Evolutionary conservation across 2,329 filamentous ascomycete species (phyloP), one percentile per base, ranked within the genome.

Genomic region (Penicillium sp.): DNA sequence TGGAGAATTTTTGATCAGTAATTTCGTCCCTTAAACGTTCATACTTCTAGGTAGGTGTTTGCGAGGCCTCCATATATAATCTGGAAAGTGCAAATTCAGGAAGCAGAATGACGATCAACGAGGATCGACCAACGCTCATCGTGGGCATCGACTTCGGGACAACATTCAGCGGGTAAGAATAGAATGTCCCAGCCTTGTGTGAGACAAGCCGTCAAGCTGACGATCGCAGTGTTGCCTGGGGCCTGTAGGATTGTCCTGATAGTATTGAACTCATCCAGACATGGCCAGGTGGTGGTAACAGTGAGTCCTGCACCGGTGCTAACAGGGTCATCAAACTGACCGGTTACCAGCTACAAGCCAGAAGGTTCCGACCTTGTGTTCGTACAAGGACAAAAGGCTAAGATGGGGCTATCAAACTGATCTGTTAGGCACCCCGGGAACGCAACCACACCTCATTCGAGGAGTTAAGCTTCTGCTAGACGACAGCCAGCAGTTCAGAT

Each of bases 131-230:
- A 5, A 42, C 33, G 14, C 25, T 65, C 8, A 48, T 64, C 19
- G 53, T 67, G 11, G 63, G 60, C 1, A 35, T 66, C 18, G 64
- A 67, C 39, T 67, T 65, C 40, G 65, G 64, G 2, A 67, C 63
- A 12, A 67, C 65, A 8, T 67, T 58, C 41, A 66, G 60, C 37
- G 62, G 65, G 61, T 65, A 45, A 25, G 49, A 25, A 25, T 2
- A 25, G 5, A 25, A 4, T 25, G 22, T 25, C 22, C 5, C 22
- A 7, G 8, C 2, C 22, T 8, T 25, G 22, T 25, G 8, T 25
- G 22, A 25, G 22, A 25, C 8, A 5, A 8, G 22, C 22, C 8
- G 7, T 25, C 22, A 25, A 25, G 13, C 35, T 54, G 4, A 52
- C 10, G 0, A 10, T 37, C 2, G 9, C 5, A 63, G 56, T 6